Evolutionary conservation across 495 filamentous ascomycete genomes (phyloP).

Genomic region (Xylaria venustula): DNA sequence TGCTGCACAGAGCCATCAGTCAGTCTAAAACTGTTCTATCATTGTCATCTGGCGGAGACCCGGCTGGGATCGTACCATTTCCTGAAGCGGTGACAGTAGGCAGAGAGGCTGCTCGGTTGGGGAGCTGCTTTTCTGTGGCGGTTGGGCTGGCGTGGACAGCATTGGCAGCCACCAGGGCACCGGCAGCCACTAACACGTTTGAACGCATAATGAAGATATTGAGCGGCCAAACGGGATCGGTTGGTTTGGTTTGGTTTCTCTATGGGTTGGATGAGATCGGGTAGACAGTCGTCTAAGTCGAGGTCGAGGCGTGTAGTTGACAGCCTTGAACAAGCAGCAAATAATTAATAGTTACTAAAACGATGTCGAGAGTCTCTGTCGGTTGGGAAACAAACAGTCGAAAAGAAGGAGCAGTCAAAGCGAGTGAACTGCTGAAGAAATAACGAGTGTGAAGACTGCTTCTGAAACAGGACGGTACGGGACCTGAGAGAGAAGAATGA

Average conservation of each 20-base stretch:
- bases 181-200: constrained; percentile 37
- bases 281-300: background rate
- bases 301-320: background rate
- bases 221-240: background rate
- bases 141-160: constrained; percentile 57
- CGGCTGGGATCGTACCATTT: constrained; percentile 42
- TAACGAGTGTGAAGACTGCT: constrained; percentile 7
- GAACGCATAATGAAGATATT: constrained; percentile 50
- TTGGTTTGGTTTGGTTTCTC: background rate
- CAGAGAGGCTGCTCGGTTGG: constrained; percentile 41
- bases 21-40: background rate
- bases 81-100: constrained; percentile 47
- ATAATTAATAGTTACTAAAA: constrained; percentile 4
- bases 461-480: background rate
- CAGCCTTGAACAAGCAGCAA: background rate
- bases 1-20: constrained; percentile 47
- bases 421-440: constrained; percentile 32
- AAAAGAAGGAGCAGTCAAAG: constrained; percentile 38
- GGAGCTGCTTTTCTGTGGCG: constrained; percentile 57
- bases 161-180: constrained; percentile 54
- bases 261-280: background rate
- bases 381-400: constrained; percentile 24
- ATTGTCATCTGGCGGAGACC: background rate
- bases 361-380: constrained; percentile 18
- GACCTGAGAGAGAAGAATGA: background rate